Percentiles rank a stretch among this genome's conserved stretches.
These are phyloP conservation scores for Melampsora larici-populina DNA, from an alignment of 1,284 basidiomycete species.

Conservation along the genomic window DNA sequence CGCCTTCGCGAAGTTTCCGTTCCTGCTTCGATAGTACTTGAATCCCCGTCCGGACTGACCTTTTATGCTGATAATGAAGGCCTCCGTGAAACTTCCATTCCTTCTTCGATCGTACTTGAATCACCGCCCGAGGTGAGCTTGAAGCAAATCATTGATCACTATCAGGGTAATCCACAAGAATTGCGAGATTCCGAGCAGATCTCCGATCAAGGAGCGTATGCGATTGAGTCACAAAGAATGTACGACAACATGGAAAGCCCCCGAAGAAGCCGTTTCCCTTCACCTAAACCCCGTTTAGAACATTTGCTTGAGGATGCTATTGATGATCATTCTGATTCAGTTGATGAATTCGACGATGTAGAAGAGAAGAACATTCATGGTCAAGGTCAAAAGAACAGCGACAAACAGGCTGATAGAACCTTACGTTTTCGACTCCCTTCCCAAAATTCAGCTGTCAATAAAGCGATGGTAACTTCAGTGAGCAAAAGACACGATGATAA, in stretches of 20 bases:
- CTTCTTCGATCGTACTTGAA: background rate
- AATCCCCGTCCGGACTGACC: background rate
- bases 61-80: background rate
- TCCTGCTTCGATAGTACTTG: background rate
- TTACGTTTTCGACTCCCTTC: background rate
- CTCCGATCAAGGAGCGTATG: background rate
- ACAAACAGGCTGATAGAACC: background rate
- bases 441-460: background rate
- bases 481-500: background rate
- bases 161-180: background rate
- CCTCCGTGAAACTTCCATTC: background rate
- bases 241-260: background rate
- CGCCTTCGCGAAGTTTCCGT: background rate
- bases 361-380: background rate
- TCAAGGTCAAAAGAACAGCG: background rate
- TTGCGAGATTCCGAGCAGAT: background rate
- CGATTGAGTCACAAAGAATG: background rate
- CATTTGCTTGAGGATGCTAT: background rate
- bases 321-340: background rate
- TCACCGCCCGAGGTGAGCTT: background rate
- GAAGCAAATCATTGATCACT: background rate
- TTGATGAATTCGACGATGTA: background rate
- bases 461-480: background rate
- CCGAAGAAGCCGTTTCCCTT: background rate
- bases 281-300: background rate